Conservation (phyloP, 208 protist genomes). For the Crithidia brevicula region DNA sequence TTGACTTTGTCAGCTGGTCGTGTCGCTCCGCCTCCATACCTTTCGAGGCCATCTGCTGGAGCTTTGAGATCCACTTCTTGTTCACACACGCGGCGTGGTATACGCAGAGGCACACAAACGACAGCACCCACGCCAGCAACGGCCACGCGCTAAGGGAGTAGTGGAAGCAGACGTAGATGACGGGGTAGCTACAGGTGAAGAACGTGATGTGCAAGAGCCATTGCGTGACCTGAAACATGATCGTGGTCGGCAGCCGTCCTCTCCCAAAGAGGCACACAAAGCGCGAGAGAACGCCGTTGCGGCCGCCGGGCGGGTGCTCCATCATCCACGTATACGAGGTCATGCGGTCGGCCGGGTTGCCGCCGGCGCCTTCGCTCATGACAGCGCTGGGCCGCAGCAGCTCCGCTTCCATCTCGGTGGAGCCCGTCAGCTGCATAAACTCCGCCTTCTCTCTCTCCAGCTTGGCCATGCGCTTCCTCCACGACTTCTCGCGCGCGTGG, state of each 20-base stretch:
- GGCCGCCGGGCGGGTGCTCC: conserved; percentile 58
- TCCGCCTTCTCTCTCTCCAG: conserved; percentile 33
- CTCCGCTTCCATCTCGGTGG: conserved; percentile 40
- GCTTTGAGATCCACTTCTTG: conserved; percentile 57
- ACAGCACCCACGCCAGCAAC: conserved; percentile 40
- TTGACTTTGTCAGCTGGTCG: conserved; percentile 30
- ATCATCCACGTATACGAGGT: conserved; percentile 81
- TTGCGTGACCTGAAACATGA: conserved; percentile 61
- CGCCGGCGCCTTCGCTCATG: conserved; percentile 35
- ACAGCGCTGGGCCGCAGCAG: conserved; percentile 33
- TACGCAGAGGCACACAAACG: conserved; percentile 46
- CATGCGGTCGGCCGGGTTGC: conserved; percentile 49
- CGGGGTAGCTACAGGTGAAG: conserved; percentile 48
- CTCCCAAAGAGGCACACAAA: conserved; percentile 56
- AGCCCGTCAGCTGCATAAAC: conserved; percentile 44
- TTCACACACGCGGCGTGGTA: conserved; percentile 65
- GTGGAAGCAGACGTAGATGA: conserved; percentile 59
- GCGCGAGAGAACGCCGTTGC: conserved; percentile 51
- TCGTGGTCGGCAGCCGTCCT: conserved; percentile 47
- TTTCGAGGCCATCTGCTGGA: conserved; percentile 48
- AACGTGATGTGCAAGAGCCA: conserved; percentile 53
- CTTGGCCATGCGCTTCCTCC: conserved; percentile 33
- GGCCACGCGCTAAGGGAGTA: conserved; percentile 46
- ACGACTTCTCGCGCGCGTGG: conserved; percentile 24
- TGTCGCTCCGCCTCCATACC: conserved; percentile 40